Percentiles rank a stretch among this genome's conserved stretches.
phyloP scores from a whole-genome alignment of 345 rosid genomes.

The Hibiscus tridactylites region DNA sequence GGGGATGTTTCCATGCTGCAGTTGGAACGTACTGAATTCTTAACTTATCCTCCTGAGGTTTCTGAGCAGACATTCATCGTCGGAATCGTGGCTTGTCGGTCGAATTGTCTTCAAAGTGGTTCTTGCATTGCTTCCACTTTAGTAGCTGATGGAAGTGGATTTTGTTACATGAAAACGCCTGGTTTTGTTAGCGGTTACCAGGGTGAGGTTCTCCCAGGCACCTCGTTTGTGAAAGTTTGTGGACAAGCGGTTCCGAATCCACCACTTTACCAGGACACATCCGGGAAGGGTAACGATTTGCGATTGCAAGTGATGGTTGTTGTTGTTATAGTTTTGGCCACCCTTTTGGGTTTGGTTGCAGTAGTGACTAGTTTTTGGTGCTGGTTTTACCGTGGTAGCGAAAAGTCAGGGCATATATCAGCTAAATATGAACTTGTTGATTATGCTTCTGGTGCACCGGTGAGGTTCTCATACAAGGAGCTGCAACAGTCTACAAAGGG shows the following conservation, averaged over 20 bases:
- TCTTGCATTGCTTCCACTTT: slow-evolving; percentile 49
- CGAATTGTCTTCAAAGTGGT: slow-evolving; percentile 32
- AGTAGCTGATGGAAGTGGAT: slow-evolving; percentile 49
- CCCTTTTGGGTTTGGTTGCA: slow-evolving; percentile 26
- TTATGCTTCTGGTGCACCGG: slow-evolving; percentile 55
- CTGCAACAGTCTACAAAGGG: slow-evolving; percentile 39
- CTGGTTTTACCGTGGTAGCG: slow-evolving; percentile 35
- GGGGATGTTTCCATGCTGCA: slow-evolving; percentile 39
- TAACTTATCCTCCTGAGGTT: slow-evolving; percentile 26
- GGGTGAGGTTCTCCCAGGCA: slow-evolving; percentile 36
- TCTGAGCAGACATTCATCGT: slow-evolving; percentile 19
- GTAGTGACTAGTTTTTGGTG: slow-evolving; percentile 43
- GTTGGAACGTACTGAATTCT: slow-evolving; percentile 31
- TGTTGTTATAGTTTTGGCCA: slow-evolving; percentile 22
- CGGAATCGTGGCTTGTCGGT: slow-evolving; percentile 41
- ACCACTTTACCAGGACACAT: not conserved
- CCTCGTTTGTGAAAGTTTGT: slow-evolving; percentile 55
- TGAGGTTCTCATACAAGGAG: slow-evolving; percentile 49
- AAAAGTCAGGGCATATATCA: slow-evolving; percentile 29
- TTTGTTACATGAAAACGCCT: slow-evolving; percentile 45
- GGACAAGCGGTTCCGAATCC: slow-evolving; percentile 37
- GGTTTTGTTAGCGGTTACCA: slow-evolving; percentile 51
- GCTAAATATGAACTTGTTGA: slow-evolving; percentile 43
- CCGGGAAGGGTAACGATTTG: slow-evolving; percentile 15
- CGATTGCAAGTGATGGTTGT: slow-evolving; percentile 29